Conservation (phyloP, 1,284 basidiomycete genomes). For the Ganoderma resinaceum region DNA sequence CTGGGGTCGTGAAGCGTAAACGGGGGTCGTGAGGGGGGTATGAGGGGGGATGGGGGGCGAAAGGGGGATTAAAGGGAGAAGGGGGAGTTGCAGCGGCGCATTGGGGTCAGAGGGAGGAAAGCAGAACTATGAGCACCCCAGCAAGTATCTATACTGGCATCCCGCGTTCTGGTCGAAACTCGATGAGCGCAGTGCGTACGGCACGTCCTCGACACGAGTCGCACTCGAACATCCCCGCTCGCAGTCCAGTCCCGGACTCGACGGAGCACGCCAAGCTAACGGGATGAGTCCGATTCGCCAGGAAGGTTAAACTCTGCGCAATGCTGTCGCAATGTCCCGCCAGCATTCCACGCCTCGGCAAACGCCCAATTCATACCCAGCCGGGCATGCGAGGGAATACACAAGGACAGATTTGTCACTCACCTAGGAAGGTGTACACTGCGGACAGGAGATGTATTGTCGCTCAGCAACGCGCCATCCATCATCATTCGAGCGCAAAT, state of each 20-base stretch:
- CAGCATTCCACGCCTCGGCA: constrained; percentile 10
- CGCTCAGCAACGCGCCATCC: constrained; percentile 20
- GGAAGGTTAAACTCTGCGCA: constrained; percentile 5
- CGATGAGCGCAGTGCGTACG: constrained; percentile 21
- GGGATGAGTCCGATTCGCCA: constrained; percentile 18
- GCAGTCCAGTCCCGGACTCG: constrained; percentile 11
- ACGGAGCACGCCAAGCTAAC: constrained; percentile 9
- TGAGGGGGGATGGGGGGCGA: neutral
- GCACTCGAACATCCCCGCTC: constrained; percentile 17
- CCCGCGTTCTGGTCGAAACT: neutral
- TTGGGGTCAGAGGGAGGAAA: constrained; percentile 14
- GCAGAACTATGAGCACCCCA: neutral
- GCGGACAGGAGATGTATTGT: constrained; percentile 20
- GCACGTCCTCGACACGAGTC: constrained; percentile 9
- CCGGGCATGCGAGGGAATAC: neutral
- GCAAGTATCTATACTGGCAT: constrained; percentile 17
- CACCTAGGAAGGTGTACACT: constrained; percentile 47
- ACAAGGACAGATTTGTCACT: constrained; percentile 10
- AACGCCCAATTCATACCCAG: neutral
- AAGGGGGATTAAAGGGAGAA: neutral
- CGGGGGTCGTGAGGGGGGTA: neutral
- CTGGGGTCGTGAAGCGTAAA: constrained; percentile 1
- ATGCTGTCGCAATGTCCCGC: constrained; percentile 5
- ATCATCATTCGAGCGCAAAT: constrained; percentile 17
- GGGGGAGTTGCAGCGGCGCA: constrained; percentile 10